Conservation (phyloP, 2,329 filamentous ascomycete species). For the Apiospora malaysiana region DNA sequence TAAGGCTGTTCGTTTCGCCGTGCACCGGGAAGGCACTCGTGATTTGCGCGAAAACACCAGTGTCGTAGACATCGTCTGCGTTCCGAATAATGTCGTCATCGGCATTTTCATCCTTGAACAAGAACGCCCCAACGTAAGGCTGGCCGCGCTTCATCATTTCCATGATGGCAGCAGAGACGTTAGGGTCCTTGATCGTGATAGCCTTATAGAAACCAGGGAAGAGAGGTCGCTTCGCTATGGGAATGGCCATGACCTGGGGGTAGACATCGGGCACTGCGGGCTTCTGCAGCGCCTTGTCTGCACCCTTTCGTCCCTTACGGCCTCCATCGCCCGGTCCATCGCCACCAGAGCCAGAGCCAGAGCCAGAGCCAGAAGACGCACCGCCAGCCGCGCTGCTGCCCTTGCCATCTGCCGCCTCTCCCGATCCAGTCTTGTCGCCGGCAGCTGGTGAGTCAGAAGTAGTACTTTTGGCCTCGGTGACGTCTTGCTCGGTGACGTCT, state of each 20-base stretch:
- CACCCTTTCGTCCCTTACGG: constrained; percentile 71
- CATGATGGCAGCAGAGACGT: constrained; percentile 89
- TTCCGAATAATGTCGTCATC: constrained; percentile 94
- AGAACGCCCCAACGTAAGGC: constrained; percentile 94
- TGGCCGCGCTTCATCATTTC: constrained; percentile 98
- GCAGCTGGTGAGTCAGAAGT: constrained; percentile 50
- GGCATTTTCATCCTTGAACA: constrained; percentile 94
- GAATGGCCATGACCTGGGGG: constrained; percentile 96
- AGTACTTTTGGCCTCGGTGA: constrained; percentile 52
- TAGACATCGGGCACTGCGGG: constrained; percentile 92
- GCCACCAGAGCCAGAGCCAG: constrained; percentile 46
- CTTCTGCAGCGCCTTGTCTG: constrained; percentile 83
- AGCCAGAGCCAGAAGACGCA: constrained; percentile 50
- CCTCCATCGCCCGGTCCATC: constrained; percentile 69
- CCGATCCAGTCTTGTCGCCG: constrained; percentile 49
- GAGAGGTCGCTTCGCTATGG: constrained; percentile 88
- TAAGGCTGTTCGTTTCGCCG: constrained; percentile 83
- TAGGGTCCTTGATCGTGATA: constrained; percentile 92
- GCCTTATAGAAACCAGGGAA: constrained; percentile 99
- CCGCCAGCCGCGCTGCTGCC: constrained; percentile 62
- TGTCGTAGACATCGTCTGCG: constrained; percentile 89
- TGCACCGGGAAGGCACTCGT: constrained; percentile 93
- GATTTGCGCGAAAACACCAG: constrained; percentile 96
- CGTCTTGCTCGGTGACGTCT: constrained; percentile 50
- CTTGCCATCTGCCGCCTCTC: constrained; percentile 59